Evolutionary conservation across 257 asterid species (phyloP), one percentile per base, ranked within the genome.

Genomic region (Nicotiana noctiflora): DNA sequence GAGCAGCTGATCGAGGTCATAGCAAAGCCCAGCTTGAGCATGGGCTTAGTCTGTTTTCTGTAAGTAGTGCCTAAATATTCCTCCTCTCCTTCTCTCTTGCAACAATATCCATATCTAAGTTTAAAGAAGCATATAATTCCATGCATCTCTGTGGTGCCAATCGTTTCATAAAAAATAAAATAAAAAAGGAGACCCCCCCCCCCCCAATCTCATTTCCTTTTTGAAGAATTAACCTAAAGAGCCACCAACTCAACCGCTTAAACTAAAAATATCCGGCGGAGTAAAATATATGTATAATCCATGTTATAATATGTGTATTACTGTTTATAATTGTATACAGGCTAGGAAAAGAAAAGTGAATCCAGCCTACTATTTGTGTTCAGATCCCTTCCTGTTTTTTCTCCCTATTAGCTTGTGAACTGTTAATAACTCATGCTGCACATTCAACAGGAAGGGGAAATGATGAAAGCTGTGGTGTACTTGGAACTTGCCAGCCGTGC

Each of bases 1-100:
- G 82, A 67, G 98, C 99, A 4, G 98, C 99, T 29, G 98, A 94
- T 84, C 90, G 87, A 59, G 99, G 99, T 59, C 97, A 96, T 79
- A 86, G 91, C 90, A 94, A 92, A 90, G 98, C 98, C 21, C 99
- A 91, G 81, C 90, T 90, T 8, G 98, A 96, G 88, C 92, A 94
- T 46, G 99, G 98, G 51, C 74, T 90, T 67, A 64, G 91, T 44
- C 96, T 96, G 64, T 96, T 89, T 85, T 90, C 98, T 1, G 99
- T 94, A 90, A 2, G 97, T 81, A 8, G 18, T 60, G 17, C 76
- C 32, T 68, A 40, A 37, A 37, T 68, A 56, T 27, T 34, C 29
- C 29, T 34, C 29, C 8, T 27, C 72, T n/a, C 55, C 23, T 61
- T 17, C 3, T 68, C 52, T n/a, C n/a, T 17, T 67, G 37, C 76